phyloP scores from a whole-genome alignment of 2,329 filamentous ascomycete genomes.

The Fusarium phyllophilum region DNA sequence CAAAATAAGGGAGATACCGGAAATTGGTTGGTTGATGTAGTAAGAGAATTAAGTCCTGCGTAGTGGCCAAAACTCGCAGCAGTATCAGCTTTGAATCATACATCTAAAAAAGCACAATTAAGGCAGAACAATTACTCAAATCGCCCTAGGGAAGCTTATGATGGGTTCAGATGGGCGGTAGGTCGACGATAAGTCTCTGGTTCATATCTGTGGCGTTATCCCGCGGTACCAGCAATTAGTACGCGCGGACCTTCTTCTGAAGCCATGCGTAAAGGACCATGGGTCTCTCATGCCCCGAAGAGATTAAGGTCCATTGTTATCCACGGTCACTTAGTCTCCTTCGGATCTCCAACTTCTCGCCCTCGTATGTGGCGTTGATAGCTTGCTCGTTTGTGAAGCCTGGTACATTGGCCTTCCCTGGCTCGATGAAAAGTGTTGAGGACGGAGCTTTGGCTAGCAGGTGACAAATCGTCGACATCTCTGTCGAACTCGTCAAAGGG shows the following conservation, averaged over 20 bases:
- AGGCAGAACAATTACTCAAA: fast-evolving
- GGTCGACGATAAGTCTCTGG: neutral
- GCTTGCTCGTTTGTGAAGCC: neutral
- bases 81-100: neutral
- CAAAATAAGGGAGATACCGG: neutral
- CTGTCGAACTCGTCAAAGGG: neutral
- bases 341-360: neutral
- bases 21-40: neutral
- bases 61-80: fast-evolving
- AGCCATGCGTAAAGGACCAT: fast-evolving
- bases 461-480: too few species aligned
- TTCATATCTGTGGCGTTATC: neutral
- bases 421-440: neutral
- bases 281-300: neutral
- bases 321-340: neutral
- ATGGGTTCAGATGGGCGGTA: neutral
- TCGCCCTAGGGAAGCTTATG: neutral
- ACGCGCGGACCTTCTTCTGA: neutral
- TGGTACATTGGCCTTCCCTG: neutral
- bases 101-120: neutral
- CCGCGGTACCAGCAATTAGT: neutral
- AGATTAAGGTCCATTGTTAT: neutral
- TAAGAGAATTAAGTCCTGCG: fast-evolving
- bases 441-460: neutral
- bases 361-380: neutral